Percentiles rank a stretch among this genome's conserved stretches.
Conservation (phyloP, 2,329 filamentous ascomycete genomes). For the Aspergillus flavus region DNA sequence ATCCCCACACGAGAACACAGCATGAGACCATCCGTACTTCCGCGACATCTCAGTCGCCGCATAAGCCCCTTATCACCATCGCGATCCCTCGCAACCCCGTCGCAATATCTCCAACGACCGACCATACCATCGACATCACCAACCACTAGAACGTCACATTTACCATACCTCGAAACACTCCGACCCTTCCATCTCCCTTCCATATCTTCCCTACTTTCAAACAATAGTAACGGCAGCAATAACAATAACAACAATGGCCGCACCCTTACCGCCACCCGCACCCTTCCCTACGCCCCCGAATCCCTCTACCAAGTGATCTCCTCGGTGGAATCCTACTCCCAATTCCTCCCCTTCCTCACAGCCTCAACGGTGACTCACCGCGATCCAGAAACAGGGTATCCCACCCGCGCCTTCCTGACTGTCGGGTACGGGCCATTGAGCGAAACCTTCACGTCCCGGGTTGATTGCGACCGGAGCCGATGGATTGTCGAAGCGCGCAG, state of each 20-base stretch:
- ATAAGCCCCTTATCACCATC: not conserved
- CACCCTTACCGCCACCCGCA: conserved; percentile 71
- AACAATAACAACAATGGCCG: conserved; percentile 50
- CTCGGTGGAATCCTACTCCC: conserved; percentile 80
- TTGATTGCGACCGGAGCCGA: conserved; percentile 72
- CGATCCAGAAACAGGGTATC: conserved; percentile 58
- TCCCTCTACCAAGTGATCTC: conserved; percentile 83
- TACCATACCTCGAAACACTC: not conserved
- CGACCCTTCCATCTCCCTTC: conserved; percentile 32
- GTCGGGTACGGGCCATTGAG: conserved; percentile 83
- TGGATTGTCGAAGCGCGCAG: conserved; percentile 71
- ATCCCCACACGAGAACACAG: not conserved
- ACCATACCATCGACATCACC: not conserved
- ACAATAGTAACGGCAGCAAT: conserved; percentile 15
- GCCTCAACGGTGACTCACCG: conserved; percentile 75
- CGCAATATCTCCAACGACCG: conserved; percentile 1
- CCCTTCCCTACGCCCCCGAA: conserved; percentile 70
- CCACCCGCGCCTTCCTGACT: conserved; percentile 74
- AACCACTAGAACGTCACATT: not conserved
- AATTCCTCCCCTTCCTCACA: conserved; percentile 91
- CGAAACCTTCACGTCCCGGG: conserved; percentile 78
- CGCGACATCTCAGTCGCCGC: conserved; percentile 6
- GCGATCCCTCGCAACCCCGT: not conserved
- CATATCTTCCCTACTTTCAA: conserved; percentile 31
- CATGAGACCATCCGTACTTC: conserved; percentile 10